phyloP scores from a whole-genome alignment of 148 eudicot species.

The Rhododendron griersonianum region DNA sequence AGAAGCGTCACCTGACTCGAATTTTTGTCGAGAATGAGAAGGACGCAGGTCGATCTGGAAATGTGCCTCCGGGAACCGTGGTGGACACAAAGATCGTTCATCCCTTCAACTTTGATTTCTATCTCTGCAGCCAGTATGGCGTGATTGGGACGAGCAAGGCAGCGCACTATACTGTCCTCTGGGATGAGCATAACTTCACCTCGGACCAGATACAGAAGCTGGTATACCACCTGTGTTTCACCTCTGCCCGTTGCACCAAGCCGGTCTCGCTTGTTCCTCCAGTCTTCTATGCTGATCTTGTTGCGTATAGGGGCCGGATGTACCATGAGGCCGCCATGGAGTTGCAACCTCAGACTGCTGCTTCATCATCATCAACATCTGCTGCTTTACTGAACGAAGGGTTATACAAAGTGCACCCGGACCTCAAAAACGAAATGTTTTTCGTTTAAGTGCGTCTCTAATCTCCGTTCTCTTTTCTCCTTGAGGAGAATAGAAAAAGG shows the following conservation, averaged over 20 bases:
- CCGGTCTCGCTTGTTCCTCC: conserved; percentile 51
- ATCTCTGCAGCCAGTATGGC: conserved; percentile 48
- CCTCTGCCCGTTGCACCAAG: conserved; percentile 45
- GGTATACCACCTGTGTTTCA: conserved; percentile 43
- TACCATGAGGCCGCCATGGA: conserved; percentile 35
- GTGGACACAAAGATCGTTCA: conserved; percentile 36
- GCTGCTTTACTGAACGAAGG: neutral
- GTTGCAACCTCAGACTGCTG: conserved; percentile 12
- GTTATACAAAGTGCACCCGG: neutral
- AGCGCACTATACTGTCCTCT: conserved; percentile 38
- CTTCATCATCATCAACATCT: conserved; percentile 8
- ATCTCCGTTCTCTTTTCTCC: neutral
- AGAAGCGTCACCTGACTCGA: conserved; percentile 35
- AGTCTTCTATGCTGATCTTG: conserved; percentile 52
- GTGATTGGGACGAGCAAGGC: conserved; percentile 54
- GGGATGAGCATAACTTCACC: conserved; percentile 35
- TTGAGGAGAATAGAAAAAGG: no score
- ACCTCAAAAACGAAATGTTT: neutral
- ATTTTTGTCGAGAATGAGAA: conserved; percentile 18
- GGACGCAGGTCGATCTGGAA: conserved; percentile 16
- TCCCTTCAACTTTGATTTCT: conserved; percentile 26
- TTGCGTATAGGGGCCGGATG: conserved; percentile 49
- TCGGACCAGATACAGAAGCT: conserved; percentile 47
- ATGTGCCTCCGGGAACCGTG: conserved; percentile 44
- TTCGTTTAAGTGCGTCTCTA: neutral